Evolutionary conservation across 495 filamentous ascomycete genomes (phyloP), one percentile per base, ranked within the genome.

Genomic region (Penicillium bialowiezense): DNA sequence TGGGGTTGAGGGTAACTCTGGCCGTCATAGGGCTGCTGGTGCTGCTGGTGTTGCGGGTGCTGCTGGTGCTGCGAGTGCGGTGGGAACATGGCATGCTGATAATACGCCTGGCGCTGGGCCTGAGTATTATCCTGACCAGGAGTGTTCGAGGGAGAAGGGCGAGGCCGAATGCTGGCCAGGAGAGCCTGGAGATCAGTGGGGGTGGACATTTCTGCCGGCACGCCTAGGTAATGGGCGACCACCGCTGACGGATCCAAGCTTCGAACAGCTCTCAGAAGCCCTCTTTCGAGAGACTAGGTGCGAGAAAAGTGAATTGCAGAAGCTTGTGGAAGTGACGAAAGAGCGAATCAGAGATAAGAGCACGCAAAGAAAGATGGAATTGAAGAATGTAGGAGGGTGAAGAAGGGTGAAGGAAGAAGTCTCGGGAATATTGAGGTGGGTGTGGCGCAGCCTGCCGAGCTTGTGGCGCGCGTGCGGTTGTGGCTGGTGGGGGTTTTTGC

Each of bases 141-240:
- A 15, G 53, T 67, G 51, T 59, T 61, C 17, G 66, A 61, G 12
- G 67, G 70, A 17, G 69, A 69, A 4, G 71, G 70, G 42, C 71
- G 70, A 18, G 70, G 67, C 45, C 70, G 62, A 51, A 76, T 72
- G 53, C 68, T 73, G 47, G 72, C 72, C 60, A 76, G 57, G 31
- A 76, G 69, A 59, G 73, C 70, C 60, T 75, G 73, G 49, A 76
- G 56, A 67, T 76, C 68, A 56, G 68, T 73, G 40, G 73, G 69
- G 63, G 69, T 74, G 58, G 73, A 75, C 73, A 76, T 76, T 72
- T 75, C 72, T 75, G 71, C 64, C 72, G 54, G 34, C 63, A 62
- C 63, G 65, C 63, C 68, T 53, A 51, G 48, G 33, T 28, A 39
- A 42, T 23, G 52, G 58, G 62, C 62, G 61, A 67, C 65, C 64